These are phyloP conservation scores for Geoglossum cookeanum DNA, from an alignment of 2,329 filamentous ascomycete species.

Conservation along the genomic window DNA sequence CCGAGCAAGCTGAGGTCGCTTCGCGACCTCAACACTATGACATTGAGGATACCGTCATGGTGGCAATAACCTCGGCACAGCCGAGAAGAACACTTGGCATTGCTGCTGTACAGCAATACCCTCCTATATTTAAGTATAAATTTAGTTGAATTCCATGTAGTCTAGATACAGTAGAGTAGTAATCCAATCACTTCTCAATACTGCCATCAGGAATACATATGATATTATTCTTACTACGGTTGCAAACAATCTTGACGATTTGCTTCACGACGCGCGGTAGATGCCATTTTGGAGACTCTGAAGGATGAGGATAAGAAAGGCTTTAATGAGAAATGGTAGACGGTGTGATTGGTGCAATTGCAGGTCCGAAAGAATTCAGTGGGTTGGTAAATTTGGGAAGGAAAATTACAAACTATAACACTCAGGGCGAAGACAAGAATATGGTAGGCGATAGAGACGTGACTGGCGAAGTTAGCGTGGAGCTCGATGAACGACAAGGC, in stretches of 20 bases:
- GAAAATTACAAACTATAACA: constrained; percentile 97
- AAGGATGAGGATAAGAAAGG: constrained; percentile 96
- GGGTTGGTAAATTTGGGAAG: constrained; percentile 91
- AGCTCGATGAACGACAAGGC: constrained; percentile 86
- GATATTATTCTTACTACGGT: constrained; percentile 87
- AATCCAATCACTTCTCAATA: no score
- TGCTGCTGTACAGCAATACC: no score
- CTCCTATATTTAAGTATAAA: no score
- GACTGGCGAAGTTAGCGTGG: constrained; percentile 45
- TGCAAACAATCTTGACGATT: constrained; percentile 73
- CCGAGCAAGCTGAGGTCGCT: no score
- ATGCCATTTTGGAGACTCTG: constrained; percentile 73
- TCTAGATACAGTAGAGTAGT: no score
- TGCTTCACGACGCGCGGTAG: constrained; percentile 79
- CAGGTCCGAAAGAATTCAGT: constrained; percentile 85
- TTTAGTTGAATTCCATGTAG: no score
- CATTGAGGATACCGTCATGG: no score
- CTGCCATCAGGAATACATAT: constrained; percentile 82
- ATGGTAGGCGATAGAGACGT: constrained; percentile 47
- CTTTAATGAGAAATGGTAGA: constrained; percentile 96
- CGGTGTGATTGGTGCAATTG: constrained; percentile 66
- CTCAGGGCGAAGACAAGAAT: constrained; percentile 85
- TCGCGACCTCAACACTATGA: no score
- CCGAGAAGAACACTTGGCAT: no score
- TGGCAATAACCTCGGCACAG: no score